Percentiles rank a stretch among this genome's conserved stretches.
These are phyloP conservation scores for Atkinsonella texensis DNA, from an alignment of 2,329 filamentous ascomycete species.

Conservation along the genomic window DNA sequence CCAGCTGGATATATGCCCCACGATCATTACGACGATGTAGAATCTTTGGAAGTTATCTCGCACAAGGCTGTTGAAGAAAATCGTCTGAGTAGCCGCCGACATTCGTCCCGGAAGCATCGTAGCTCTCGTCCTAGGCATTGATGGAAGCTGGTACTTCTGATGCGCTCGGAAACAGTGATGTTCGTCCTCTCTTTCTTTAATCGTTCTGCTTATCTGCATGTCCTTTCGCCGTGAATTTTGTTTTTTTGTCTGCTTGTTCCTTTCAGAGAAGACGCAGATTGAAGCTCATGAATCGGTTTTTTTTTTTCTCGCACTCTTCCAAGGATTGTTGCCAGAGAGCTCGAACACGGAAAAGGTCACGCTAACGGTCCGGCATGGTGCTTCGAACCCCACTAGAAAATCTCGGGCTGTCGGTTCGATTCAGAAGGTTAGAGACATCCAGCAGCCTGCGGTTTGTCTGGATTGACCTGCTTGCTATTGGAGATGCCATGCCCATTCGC, in stretches of 20 bases:
- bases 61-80: neutral
- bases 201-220: too few relatives aligned
- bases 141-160: neutral
- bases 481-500: neutral
- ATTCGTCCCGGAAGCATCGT: neutral
- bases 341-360: neutral
- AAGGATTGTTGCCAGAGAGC: neutral
- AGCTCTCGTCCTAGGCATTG: neutral
- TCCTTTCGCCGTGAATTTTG: too few relatives aligned
- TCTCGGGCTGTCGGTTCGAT: neutral
- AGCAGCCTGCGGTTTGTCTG: neutral
- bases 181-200: neutral
- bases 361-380: neutral
- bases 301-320: neutral
- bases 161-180: too few relatives aligned
- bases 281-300: neutral
- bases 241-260: too few relatives aligned
- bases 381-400: neutral
- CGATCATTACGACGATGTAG: neutral
- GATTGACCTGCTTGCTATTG: too few relatives aligned
- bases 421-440: neutral
- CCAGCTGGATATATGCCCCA: neutral
- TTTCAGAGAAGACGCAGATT: too few relatives aligned
- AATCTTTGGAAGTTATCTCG: neutral
- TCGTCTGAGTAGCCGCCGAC: neutral